A percentile compares a stretch with the other conserved stretches of the same genome.
Evolutionary conservation across 805 yeast species (phyloP).

Genomic region (Saccharomycopsis synnaedendra): DNA sequence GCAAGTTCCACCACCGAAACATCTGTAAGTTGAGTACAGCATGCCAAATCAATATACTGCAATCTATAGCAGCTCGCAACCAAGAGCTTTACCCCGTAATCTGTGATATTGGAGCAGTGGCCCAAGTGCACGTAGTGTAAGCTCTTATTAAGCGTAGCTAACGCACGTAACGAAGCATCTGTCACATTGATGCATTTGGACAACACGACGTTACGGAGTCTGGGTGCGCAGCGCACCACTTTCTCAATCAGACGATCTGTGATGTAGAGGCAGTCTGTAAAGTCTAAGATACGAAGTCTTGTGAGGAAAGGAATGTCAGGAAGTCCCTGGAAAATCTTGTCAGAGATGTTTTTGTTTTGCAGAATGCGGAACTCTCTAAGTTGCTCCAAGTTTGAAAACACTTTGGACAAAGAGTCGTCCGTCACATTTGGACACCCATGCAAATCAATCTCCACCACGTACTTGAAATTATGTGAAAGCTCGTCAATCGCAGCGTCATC

Average conservation of each 20-base stretch:
- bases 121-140: conserved; percentile 88
- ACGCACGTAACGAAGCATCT: conserved; percentile 62
- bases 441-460: conserved; percentile 81
- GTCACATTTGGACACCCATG: conserved; percentile 70
- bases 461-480: conserved; percentile 61
- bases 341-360: conserved; percentile 58
- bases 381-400: conserved; percentile 54
- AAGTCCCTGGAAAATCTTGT: conserved; percentile 44
- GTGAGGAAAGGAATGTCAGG: conserved; percentile 43
- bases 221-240: conserved; percentile 69
- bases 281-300: conserved; percentile 68
- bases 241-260: conserved; percentile 71
- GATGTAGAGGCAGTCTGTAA: conserved; percentile 71
- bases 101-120: conserved; percentile 86
- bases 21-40: conserved; percentile 84
- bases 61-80: conserved; percentile 73
- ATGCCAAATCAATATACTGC: conserved; percentile 89
- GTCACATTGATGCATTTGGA: conserved; percentile 85
- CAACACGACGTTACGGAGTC: conserved; percentile 74
- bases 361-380: conserved; percentile 79
- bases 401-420: conserved; percentile 43
- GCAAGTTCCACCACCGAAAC: conserved; percentile 68
- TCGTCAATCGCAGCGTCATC: conserved; percentile 50
- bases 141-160: conserved; percentile 65
- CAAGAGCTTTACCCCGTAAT: conserved; percentile 67